A percentile compares a stretch with the other conserved stretches of the same genome.
phyloP scores from a whole-genome alignment of 768 basidiomycete species.

The Tylopilus rubrobrunneus region DNA sequence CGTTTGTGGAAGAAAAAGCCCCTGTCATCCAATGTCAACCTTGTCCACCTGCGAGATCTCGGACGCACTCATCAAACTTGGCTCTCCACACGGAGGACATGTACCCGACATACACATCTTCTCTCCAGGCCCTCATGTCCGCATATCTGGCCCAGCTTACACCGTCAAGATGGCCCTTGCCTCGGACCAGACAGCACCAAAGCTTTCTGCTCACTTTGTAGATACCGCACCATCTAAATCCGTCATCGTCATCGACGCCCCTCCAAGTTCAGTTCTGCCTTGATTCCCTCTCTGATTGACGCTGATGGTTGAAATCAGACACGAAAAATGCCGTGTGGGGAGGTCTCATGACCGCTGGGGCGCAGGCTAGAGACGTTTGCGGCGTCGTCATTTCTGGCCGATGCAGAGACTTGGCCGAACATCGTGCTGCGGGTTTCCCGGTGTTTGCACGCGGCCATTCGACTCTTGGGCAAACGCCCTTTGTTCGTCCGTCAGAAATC shows the following conservation, averaged over 20 bases:
- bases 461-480: slow-evolving; percentile 82
- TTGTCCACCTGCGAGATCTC: slow-evolving; percentile 83
- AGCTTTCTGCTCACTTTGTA: slow-evolving; percentile 70
- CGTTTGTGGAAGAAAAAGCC: background rate
- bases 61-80: slow-evolving; percentile 83
- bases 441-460: slow-evolving; percentile 82
- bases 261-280: slow-evolving; percentile 50
- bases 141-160: slow-evolving; percentile 75
- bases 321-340: slow-evolving; percentile 87
- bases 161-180: slow-evolving; percentile 79
- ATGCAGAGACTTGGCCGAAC: slow-evolving; percentile 81
- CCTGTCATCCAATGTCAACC: slow-evolving; percentile 15
- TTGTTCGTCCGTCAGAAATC: slow-evolving; percentile 74
- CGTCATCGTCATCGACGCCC: slow-evolving; percentile 72
- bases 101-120: slow-evolving; percentile 73
- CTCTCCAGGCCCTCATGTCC: slow-evolving; percentile 34
- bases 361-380: slow-evolving; percentile 60
- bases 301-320: slow-evolving; percentile 37
- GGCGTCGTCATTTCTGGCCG: slow-evolving; percentile 84
- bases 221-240: slow-evolving; percentile 66
- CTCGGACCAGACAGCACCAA: slow-evolving; percentile 58
- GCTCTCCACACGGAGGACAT: slow-evolving; percentile 65
- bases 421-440: slow-evolving; percentile 63
- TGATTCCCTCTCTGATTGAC: slow-evolving; percentile 5
- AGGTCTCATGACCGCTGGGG: slow-evolving; percentile 86